A percentile compares a stretch with the other conserved stretches of the same genome.
phyloP scores from a whole-genome alignment of 2,329 filamentous ascomycete species.

The Diaporthe amygdali region DNA sequence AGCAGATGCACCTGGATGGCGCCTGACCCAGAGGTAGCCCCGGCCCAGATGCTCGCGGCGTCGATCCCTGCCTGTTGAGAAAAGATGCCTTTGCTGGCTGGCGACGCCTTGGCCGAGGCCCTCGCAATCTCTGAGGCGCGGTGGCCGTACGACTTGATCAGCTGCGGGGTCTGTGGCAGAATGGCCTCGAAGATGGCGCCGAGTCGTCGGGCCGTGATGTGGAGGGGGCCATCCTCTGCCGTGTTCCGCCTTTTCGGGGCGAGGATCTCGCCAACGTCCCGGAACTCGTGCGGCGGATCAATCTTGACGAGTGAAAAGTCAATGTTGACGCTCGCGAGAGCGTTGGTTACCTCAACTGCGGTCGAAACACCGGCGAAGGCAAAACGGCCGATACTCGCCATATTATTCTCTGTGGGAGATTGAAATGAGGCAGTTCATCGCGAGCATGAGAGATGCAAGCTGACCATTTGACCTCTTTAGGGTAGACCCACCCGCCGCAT shows the following conservation, averaged over 20 bases:
- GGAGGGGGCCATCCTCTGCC: slow-evolving; percentile 43
- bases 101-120: slow-evolving; percentile 10
- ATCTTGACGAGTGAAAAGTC: slow-evolving; percentile 47
- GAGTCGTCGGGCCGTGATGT: slow-evolving; percentile 44
- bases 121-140: slow-evolving; percentile 38
- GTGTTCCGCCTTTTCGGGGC: slow-evolving; percentile 30
- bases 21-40: slow-evolving; percentile 31
- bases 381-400: background rate
- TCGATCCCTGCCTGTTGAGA: slow-evolving; percentile 32
- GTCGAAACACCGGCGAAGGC: background rate
- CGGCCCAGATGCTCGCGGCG: slow-evolving; percentile 24
- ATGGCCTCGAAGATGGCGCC: slow-evolving; percentile 43
- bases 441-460: no score
- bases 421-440: background rate
- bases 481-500: no score
- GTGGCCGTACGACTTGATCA: slow-evolving; percentile 40
- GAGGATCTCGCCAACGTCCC: slow-evolving; percentile 35
- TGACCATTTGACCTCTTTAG: no score
- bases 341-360: background rate
- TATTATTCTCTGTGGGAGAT: background rate
- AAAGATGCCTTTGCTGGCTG: slow-evolving; percentile 29
- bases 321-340: slow-evolving; percentile 39
- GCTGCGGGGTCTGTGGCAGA: slow-evolving; percentile 36
- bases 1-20: slow-evolving; percentile 39
- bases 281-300: slow-evolving; percentile 38